These are phyloP conservation scores for Macrophomina tecta DNA, from an alignment of 2,329 filamentous ascomycete species.

Conservation along the genomic window DNA sequence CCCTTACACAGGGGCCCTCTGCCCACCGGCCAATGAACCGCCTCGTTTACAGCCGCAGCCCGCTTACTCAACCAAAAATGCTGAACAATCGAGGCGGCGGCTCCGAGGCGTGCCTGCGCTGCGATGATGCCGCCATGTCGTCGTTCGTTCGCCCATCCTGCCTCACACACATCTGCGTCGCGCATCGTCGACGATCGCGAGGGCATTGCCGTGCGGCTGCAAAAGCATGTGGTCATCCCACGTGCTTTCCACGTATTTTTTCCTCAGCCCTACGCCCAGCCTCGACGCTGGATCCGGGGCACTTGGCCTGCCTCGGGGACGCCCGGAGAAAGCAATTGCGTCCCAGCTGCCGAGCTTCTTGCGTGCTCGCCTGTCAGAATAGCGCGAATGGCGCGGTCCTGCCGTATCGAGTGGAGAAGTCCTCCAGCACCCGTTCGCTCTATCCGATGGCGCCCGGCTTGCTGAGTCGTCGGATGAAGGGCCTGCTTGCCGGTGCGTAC, in stretches of 20 bases:
- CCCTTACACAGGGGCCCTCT: background rate
- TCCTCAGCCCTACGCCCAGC: constrained; percentile 19
- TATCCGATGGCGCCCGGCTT: constrained; percentile 1
- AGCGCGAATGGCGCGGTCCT: constrained; percentile 21
- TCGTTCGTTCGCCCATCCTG: background rate
- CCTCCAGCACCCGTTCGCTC: background rate
- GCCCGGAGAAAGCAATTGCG: background rate
- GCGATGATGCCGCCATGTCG: constrained; percentile 7
- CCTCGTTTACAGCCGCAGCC: background rate
- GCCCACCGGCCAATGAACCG: background rate
- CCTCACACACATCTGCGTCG: background rate
- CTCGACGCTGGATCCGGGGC: constrained; percentile 9
- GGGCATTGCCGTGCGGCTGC: constrained; percentile 1
- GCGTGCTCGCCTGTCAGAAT: constrained; percentile 24
- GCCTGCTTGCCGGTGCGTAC: constrained; percentile 4
- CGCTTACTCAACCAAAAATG: constrained; percentile 2
- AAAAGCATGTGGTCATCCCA: constrained; percentile 9
- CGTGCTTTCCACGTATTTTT: constrained; percentile 1
- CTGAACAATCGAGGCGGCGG: constrained; percentile 21
- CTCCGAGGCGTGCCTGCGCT: constrained; percentile 9
- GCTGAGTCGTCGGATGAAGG: background rate
- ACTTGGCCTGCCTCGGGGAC: background rate
- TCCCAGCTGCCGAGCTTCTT: constrained; percentile 12
- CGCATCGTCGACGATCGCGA: constrained; percentile 14
- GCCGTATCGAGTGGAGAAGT: background rate